phyloP scores from a whole-genome alignment of 1,139 yeast genomes.

The Pichia sp. region DNA sequence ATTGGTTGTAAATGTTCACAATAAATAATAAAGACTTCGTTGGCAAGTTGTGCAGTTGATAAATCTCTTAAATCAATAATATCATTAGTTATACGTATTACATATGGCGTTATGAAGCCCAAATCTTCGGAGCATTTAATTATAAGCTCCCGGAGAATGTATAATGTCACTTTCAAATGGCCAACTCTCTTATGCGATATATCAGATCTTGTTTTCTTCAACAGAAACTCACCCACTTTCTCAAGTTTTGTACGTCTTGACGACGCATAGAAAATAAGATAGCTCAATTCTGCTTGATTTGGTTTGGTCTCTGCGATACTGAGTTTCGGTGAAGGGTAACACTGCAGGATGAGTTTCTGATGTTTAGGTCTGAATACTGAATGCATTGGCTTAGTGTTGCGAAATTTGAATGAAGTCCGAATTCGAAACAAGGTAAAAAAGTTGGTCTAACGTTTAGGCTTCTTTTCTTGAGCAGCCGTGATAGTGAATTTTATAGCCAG shows the following conservation, averaged over 20 bases:
- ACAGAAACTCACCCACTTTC: conserved; percentile 69
- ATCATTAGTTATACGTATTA: conserved; percentile 39
- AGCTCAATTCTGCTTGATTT: conserved; percentile 83
- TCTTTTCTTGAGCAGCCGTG: too few relatives aligned
- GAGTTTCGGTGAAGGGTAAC: conserved; percentile 79
- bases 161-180: conserved; percentile 74
- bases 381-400: conserved; percentile 6
- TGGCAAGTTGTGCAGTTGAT: conserved; percentile 45
- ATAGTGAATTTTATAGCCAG: too few relatives aligned
- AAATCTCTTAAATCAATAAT: conserved; percentile 48
- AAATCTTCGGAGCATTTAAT: conserved; percentile 74
- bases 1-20: conserved; percentile 62
- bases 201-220: conserved; percentile 58
- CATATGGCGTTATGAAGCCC: conserved; percentile 68
- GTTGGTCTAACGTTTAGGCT: too few relatives aligned
- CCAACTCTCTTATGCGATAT: conserved; percentile 59
- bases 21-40: conserved; percentile 48
- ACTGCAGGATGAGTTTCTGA: conserved; percentile 79
- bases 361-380: conserved; percentile 55
- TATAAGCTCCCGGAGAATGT: conserved; percentile 61
- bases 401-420: neutral
- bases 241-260: conserved; percentile 82
- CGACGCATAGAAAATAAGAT: conserved; percentile 84
- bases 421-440: neutral
- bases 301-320: conserved; percentile 70